Base-by-base conservation (phyloP, 495 filamentous ascomycete species). In the Daldinia loculata region DNA sequence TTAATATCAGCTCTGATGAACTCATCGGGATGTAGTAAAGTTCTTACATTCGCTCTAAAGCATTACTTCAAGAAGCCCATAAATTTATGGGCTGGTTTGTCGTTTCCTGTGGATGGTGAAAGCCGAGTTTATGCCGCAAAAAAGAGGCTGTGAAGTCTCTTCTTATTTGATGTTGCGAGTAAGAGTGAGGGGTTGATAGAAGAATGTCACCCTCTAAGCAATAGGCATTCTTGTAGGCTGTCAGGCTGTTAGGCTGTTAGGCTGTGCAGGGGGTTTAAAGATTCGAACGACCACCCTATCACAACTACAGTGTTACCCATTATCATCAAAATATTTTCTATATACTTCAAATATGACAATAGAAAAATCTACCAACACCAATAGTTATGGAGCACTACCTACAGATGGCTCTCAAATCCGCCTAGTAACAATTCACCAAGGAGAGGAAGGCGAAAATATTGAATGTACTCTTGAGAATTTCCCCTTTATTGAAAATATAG, bases 351-450 rank as follows among this genome's bases (percentile, higher is more conserved):
- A 19, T n/a, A 14, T 22, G 32, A n/a, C 9, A 6, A 66, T 66
- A 56, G 45, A 66, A 24, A 53, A 59, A 32, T 58, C 56, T 4
- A 5, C 6, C 3, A 53, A 53, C 12, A 15, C 2, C 15, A 11
- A 52, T 27, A 41, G n/a, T 15, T 66, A 66, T 36, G 32, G 60
- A 12, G 14, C 32, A 6, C 26, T 66, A 2, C 63, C 63, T 11
- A 15, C n/a, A 43, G 56, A 66, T 27, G 63, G 63, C 8, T 66
- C 63, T 52, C 43, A 59, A 32, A 66, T 66, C 24, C 63, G 63
- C 12, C 17, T 59, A 4, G 56, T 59, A 6, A 66, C 56, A 14
- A 60, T 66, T 2, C 56, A 53, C 32, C 63, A 56, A 6, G 63
- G 56, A 11, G 30, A 11, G 2, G 17, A 14, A 22, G 9, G 24